Evolutionary conservation across 257 asterid species (phyloP), one percentile per base, ranked within the genome.

Genomic region (Solanum sejunctum): DNA sequence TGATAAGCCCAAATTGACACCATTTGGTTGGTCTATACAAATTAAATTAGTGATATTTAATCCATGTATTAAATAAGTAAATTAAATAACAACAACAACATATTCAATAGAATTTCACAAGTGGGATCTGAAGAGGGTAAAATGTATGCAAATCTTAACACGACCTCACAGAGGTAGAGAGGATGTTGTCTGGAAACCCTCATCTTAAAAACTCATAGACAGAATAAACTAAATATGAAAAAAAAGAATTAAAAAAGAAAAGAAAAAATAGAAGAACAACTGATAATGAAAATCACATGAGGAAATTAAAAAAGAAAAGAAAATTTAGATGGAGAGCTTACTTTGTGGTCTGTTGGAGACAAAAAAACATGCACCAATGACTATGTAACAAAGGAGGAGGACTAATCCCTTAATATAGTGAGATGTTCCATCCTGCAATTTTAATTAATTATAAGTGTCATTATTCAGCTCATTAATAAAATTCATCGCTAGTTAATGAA

Each of bases 351-450:
- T 82, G 71, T 83, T 82, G 86, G 39, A 89, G 56, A 95, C 90
- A 69, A 96, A 93, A 86, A 96, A 94, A 87, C 92, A 90, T 4
- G 94, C 89, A 84, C 94, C 98, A n/a, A 96, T 90, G 10, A 91
- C 95, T 26, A 92, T 18, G 88, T 96, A 96, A 86, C 97, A 93
- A 12, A 95, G 84, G 11, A 95, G 83, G 77, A 96, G 98, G 64
- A 95, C 94, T 67, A 96, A 57, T 47, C 99, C 99, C 89, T 95
- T 96, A 64, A 96, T 85, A 90, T 96, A 96, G 85, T 96, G 98
- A 43, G 98, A 96, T 7, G 95, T 93, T 81, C 99, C 99, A 49
- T 95, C 98, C 98, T 94, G 92, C 36, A 85, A 20, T 39, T 8
- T 20, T 58, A 58, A 20, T 23, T 52, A 15, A 77, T 51, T 51